A percentile compares a stretch with the other conserved stretches of the same genome.
phyloP scores from a whole-genome alignment of 768 basidiomycete species.

The Pleurotus giganteus region DNA sequence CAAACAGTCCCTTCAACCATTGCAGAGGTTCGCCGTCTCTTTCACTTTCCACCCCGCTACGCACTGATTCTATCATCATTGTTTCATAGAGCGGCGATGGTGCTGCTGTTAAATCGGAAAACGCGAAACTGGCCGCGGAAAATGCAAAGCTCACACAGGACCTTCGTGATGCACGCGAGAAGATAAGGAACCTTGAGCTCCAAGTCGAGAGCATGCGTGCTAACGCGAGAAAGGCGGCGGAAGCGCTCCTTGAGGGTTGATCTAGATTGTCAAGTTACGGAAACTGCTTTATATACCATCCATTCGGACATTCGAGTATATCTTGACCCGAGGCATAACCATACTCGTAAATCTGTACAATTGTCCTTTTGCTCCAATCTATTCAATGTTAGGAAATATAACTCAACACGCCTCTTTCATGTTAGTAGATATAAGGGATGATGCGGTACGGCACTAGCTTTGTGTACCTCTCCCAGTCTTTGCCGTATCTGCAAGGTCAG shows the following conservation, averaged over 20 bases:
- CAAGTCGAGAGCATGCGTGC: conserved; percentile 74
- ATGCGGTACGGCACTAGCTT: conserved; percentile 71
- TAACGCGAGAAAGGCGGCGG: conserved; percentile 75
- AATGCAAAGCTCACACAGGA: conserved; percentile 62
- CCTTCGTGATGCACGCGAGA: conserved; percentile 75
- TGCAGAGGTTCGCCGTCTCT: neutral
- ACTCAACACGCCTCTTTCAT: neutral
- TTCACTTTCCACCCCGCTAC: neutral
- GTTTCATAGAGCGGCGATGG: neutral
- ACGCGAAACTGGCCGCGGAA: conserved; percentile 36
- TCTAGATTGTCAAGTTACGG: neutral
- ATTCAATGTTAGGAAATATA: neutral
- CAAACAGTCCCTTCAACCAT: conserved; percentile 1
- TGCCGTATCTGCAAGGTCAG: conserved; percentile 65
- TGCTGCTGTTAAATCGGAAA: neutral
- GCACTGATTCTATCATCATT: neutral
- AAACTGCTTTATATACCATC: neutral
- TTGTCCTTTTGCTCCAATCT: too few species aligned
- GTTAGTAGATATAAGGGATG: conserved; percentile 65
- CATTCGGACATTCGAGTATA: too few species aligned
- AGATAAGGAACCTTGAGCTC: conserved; percentile 81
- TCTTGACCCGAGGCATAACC: too few species aligned
- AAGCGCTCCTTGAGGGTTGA: conserved; percentile 46
- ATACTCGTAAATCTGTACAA: neutral
- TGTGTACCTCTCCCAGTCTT: conserved; percentile 81